phyloP scores from a whole-genome alignment of 257 asterid genomes.

The Scutellaria barbata region DNA sequence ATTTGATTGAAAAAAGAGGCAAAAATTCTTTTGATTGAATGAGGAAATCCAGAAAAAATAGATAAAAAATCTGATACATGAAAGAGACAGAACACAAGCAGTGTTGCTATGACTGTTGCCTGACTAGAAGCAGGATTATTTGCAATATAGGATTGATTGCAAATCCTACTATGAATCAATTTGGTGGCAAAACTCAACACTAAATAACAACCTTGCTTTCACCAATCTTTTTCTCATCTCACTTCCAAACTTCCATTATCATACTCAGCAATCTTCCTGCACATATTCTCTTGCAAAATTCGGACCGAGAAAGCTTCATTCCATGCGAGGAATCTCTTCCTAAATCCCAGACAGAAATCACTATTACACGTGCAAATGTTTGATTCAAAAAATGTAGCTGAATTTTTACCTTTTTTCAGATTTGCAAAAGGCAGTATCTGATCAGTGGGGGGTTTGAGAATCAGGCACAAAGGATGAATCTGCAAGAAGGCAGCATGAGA shows the following conservation, averaged over 20 bases:
- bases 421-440: background rate
- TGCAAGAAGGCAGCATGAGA: slow-evolving; percentile 59
- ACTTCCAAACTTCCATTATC: background rate
- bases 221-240: background rate
- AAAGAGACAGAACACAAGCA: slow-evolving; percentile 50
- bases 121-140: too few relatives aligned
- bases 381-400: background rate
- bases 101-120: slow-evolving; percentile 39
- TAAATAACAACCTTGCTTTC: slow-evolving; percentile 13
- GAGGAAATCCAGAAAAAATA: too few relatives aligned
- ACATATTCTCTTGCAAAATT: too few relatives aligned
- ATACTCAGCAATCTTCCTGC: too few relatives aligned
- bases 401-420: slow-evolving; percentile 9
- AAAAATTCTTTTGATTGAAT: too few relatives aligned
- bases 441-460: background rate
- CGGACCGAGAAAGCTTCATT: slow-evolving; percentile 64
- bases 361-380: background rate
- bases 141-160: background rate
- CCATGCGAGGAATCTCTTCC: slow-evolving; percentile 34
- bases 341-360: slow-evolving; percentile 7
- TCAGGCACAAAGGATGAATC: slow-evolving; percentile 66
- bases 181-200: background rate
- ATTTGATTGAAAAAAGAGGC: background rate
- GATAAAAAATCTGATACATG: background rate
- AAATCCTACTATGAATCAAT: background rate